Evolutionary conservation across 768 basidiomycete genomes (phyloP).

Genomic region (Mycena albidolilacea): DNA sequence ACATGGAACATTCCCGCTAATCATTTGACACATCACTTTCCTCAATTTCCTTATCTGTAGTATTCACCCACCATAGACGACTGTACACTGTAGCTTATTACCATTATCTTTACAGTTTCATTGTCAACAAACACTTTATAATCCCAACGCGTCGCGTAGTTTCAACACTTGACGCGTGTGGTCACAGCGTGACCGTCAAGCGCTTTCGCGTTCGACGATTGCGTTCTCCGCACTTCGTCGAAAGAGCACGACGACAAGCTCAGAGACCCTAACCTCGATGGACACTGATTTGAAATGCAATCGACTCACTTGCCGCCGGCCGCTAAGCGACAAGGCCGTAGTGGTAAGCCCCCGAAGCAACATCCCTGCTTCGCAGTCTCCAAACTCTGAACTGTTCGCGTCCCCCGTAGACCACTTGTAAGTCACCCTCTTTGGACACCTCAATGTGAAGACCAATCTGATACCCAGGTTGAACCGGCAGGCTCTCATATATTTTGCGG

Average conservation of each 20-base stretch:
- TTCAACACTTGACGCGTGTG: background rate
- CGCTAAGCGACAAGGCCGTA: constrained; percentile 84
- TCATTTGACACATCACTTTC: constrained; percentile 37
- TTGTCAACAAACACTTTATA: background rate
- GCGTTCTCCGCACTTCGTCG: no score
- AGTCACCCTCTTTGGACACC: constrained; percentile 14
- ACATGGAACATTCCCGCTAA: constrained; percentile 22
- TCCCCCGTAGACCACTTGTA: constrained; percentile 45
- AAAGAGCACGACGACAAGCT: background rate
- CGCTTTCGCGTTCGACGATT: no score
- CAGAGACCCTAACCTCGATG: constrained; percentile 56
- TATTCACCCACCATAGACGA: constrained; percentile 40
- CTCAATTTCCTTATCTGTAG: constrained; percentile 27
- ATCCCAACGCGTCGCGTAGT: constrained; percentile 77
- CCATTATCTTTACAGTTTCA: constrained; percentile 46
- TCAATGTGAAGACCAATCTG: constrained; percentile 4
- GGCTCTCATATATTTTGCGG: constrained; percentile 93
- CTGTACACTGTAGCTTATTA: constrained; percentile 36
- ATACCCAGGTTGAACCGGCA: constrained; percentile 45
- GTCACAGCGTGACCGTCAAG: constrained; percentile 14
- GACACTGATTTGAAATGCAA: constrained; percentile 86
- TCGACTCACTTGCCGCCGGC: constrained; percentile 79
- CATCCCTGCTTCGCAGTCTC: background rate
- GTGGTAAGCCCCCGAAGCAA: constrained; percentile 69
- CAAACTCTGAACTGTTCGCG: constrained; percentile 5